phyloP scores from a whole-genome alignment of 129 eudicot species.

The Lactuca sativa region DNA sequence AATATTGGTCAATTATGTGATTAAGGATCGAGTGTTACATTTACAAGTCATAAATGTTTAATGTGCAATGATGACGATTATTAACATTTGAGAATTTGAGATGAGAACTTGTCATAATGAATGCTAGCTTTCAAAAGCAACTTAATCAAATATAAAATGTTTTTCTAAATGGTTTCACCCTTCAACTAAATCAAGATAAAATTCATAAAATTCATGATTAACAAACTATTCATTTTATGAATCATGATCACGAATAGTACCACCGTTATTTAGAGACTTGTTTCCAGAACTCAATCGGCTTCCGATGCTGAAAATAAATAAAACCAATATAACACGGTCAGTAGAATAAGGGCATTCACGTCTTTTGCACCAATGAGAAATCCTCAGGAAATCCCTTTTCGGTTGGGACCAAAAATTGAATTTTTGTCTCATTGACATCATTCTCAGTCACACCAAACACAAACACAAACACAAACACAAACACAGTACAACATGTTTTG shows the following conservation, averaged over 20 bases:
- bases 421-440: no score
- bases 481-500: no score
- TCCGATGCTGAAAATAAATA: constrained; percentile 59
- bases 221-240: background rate
- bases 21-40: background rate
- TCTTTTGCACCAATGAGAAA: background rate
- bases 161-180: no score
- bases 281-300: constrained; percentile 66
- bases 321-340: background rate
- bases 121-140: no score
- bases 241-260: background rate
- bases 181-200: background rate
- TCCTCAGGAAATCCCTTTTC: background rate
- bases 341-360: background rate
- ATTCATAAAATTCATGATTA: background rate
- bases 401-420: background rate
- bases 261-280: constrained; percentile 30
- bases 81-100: background rate
- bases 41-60: no score
- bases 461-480: no score
- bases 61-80: background rate
- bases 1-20: background rate
- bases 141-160: no score
- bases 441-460: no score
- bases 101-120: no score